Conservation (phyloP, 306 rosid genomes). For the Sesbania bispinosa region DNA sequence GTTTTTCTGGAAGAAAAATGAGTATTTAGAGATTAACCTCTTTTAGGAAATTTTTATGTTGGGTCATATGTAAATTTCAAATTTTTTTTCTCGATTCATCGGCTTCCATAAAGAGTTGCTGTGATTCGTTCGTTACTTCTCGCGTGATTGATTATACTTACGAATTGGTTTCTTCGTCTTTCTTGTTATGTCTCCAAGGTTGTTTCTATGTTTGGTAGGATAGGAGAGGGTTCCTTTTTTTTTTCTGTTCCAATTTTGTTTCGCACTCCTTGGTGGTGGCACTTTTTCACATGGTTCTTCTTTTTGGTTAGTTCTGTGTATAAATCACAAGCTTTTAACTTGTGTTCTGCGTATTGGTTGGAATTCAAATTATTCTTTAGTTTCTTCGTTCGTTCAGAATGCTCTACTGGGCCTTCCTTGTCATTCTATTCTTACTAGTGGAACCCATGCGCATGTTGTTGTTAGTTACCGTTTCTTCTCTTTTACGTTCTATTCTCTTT, state of each 20-base stretch:
- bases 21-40: background rate
- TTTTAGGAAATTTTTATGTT: background rate
- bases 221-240: slow-evolving; percentile 15
- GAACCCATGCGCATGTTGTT: background rate
- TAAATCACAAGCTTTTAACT: slow-evolving; percentile 3
- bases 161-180: background rate
- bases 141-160: background rate
- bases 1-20: slow-evolving; percentile 1
- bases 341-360: background rate
- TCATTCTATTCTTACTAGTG: slow-evolving; percentile 4
- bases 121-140: background rate
- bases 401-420: background rate
- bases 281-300: slow-evolving; percentile 28
- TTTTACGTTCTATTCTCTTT: background rate
- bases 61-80: background rate
- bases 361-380: background rate
- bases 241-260: slow-evolving; percentile 24
- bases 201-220: slow-evolving; percentile 40
- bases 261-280: slow-evolving; percentile 20
- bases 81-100: background rate
- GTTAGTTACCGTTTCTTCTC: background rate
- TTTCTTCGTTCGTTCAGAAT: background rate
- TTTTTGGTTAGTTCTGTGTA: background rate
- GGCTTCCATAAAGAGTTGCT: too few relatives aligned
- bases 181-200: slow-evolving; percentile 14